Percentiles rank a stretch among this genome's conserved stretches.
phyloP scores from a whole-genome alignment of 495 filamentous ascomycete genomes.

The Halenospora varia region DNA sequence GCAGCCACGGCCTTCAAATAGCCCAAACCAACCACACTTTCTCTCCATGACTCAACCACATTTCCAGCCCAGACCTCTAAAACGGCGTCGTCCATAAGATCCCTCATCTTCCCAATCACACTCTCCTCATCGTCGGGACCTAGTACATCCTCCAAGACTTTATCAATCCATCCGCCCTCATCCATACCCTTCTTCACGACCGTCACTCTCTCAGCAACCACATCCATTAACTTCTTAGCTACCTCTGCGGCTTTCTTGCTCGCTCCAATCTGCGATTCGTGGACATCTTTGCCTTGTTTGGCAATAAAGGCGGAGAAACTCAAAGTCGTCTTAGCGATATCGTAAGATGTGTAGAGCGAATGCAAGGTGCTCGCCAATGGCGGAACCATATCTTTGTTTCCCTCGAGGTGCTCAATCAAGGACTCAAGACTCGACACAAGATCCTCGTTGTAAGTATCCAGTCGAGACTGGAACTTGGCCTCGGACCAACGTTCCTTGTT shows the following conservation, averaged over 20 bases:
- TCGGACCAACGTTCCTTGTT: slow-evolving; percentile 13
- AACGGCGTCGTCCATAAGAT: slow-evolving; percentile 16
- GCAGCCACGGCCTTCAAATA: slow-evolving; percentile 7
- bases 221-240: too few relatives aligned
- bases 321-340: slow-evolving; percentile 6
- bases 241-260: too few relatives aligned
- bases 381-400: slow-evolving; percentile 5
- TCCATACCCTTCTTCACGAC: slow-evolving; percentile 23
- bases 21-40: slow-evolving; percentile 35
- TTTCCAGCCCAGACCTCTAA: slow-evolving; percentile 38
- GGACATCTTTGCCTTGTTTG: slow-evolving; percentile 3
- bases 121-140: background rate
- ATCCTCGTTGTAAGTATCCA: slow-evolving; percentile 14
- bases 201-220: slow-evolving; percentile 4
- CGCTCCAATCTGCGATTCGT: slow-evolving; percentile 3
- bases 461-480: background rate
- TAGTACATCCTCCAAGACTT: slow-evolving; percentile 12
- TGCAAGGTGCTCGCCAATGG: slow-evolving; percentile 16
- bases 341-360: slow-evolving; percentile 16
- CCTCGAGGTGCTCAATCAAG: background rate
- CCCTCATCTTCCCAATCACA: background rate
- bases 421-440: slow-evolving; percentile 4
- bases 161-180: slow-evolving; percentile 27
- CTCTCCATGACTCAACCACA: slow-evolving; percentile 40
- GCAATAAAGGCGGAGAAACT: slow-evolving; percentile 9